These are phyloP conservation scores for Vaccinium corymbosum DNA, from an alignment of 148 eudicot species.

Conservation along the genomic window DNA sequence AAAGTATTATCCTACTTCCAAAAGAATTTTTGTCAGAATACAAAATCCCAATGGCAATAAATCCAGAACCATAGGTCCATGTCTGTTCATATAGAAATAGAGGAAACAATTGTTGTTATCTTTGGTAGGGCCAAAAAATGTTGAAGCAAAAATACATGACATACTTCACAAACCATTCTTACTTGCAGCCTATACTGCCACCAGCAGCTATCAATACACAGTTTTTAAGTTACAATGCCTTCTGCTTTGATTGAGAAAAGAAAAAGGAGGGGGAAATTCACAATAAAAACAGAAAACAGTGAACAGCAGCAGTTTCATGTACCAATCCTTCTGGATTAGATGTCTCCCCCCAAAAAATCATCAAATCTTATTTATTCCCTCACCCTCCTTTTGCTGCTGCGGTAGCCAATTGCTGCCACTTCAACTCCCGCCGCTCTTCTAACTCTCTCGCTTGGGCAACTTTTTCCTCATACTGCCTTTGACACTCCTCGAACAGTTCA, in stretches of 20 bases:
- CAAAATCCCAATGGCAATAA: background rate
- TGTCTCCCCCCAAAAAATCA: background rate
- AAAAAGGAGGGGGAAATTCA: background rate
- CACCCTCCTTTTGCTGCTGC: constrained; percentile 36
- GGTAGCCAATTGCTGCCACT: constrained; percentile 58
- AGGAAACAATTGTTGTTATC: constrained; percentile 1
- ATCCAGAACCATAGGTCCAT: background rate
- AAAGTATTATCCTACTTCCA: background rate
- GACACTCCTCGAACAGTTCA: constrained; percentile 58
- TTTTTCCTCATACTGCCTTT: constrained; percentile 51
- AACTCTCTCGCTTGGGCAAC: constrained; percentile 38
- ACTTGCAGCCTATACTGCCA: background rate
- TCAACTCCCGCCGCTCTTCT: constrained; percentile 46
- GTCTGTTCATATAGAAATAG: background rate
- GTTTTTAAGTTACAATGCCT: constrained; percentile 13
- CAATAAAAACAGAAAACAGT: background rate
- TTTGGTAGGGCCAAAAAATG: constrained; percentile 4
- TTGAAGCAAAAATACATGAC: constrained; percentile 7
- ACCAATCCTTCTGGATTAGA: background rate
- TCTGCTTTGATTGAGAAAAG: constrained; percentile 6
- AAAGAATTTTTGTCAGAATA: background rate
- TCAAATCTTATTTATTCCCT: background rate
- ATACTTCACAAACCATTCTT: constrained; percentile 20
- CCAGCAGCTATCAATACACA: constrained; percentile 9
- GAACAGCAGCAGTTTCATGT: background rate